These are phyloP conservation scores for Saccharomycopsis phalli DNA, from an alignment of 1,139 yeast species.

Conservation along the genomic window DNA sequence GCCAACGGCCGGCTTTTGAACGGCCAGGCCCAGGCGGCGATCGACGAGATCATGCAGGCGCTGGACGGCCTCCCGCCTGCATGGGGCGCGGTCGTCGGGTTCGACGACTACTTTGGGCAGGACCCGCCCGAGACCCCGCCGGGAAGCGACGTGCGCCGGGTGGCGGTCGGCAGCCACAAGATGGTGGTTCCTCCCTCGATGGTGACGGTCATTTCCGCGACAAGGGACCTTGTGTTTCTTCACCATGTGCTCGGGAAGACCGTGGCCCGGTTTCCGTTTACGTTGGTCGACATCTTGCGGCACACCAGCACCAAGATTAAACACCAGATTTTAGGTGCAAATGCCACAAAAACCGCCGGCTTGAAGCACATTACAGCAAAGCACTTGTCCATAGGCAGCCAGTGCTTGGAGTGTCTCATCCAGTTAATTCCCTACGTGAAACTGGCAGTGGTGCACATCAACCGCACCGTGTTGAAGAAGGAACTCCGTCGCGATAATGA, in stretches of 20 bases:
- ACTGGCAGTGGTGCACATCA: conserved; percentile 23
- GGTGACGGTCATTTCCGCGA: conserved; percentile 31
- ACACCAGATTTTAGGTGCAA: conserved; percentile 65
- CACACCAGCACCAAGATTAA: conserved; percentile 47
- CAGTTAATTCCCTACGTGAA: conserved; percentile 31
- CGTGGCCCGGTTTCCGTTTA: conserved; percentile 30
- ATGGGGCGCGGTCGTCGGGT: conserved; percentile 13
- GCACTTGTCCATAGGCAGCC: conserved; percentile 63
- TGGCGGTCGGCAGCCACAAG: background rate
- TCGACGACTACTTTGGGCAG: conserved; percentile 8
- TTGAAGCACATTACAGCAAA: conserved; percentile 68
- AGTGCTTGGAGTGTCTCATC: conserved; percentile 39
- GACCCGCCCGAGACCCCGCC: background rate
- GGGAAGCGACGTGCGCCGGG: conserved; percentile 10
- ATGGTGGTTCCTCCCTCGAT: conserved; percentile 24
- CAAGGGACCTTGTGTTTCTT: conserved; percentile 43
- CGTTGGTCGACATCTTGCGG: conserved; percentile 43
- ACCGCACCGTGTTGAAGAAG: conserved; percentile 13
- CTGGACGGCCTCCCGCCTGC: conserved; percentile 7
- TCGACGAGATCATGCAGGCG: conserved; percentile 44
- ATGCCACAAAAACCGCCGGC: conserved; percentile 71
- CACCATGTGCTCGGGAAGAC: conserved; percentile 41
- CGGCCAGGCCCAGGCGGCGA: conserved; percentile 23
- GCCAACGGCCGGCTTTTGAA: conserved; percentile 34
- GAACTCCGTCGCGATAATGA: conserved; percentile 10